Conservation (phyloP, 140 eudicot genomes). For the Flaveria floridana region DNA sequence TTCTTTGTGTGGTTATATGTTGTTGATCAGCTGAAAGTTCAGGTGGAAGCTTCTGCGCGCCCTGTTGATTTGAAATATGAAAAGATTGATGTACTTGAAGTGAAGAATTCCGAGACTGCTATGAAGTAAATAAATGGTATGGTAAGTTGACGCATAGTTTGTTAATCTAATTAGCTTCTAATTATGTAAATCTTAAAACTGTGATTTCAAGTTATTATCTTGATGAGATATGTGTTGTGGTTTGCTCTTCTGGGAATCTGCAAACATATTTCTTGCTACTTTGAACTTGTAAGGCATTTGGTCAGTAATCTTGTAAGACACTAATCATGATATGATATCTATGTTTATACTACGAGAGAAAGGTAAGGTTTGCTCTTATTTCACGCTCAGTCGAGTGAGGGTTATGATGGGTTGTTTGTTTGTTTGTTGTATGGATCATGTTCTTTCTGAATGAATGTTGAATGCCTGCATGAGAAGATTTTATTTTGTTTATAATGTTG, state of each 20-base stretch:
- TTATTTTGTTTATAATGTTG: background rate
- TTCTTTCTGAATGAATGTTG: slow-evolving; percentile 1
- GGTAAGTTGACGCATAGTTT: slow-evolving; percentile 17
- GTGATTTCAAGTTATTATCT: slow-evolving; percentile 24
- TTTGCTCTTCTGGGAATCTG: slow-evolving; percentile 17
- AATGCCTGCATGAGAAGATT: background rate
- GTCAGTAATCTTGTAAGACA: no score
- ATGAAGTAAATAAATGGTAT: slow-evolving; percentile 37
- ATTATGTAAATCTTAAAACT: slow-evolving; percentile 25
- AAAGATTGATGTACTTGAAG: no score
- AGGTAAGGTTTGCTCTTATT: no score
- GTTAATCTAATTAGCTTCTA: slow-evolving; percentile 13
- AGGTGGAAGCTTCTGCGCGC: no score
- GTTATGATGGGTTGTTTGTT: no score
- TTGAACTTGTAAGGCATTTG: background rate
- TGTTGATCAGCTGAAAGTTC: background rate
- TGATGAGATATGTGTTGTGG: slow-evolving; percentile 16
- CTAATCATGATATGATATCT: no score
- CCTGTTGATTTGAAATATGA: no score
- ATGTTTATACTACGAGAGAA: no score
- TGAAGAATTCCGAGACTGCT: slow-evolving; percentile 18
- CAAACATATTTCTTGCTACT: slow-evolving; percentile 20
- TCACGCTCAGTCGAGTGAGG: no score
- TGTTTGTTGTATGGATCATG: slow-evolving; percentile 6
- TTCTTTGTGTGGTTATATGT: slow-evolving; percentile 48